Evolutionary conservation across 345 rosid genomes (phyloP), one percentile per base, ranked within the genome.

Genomic region (Salix purpurea): DNA sequence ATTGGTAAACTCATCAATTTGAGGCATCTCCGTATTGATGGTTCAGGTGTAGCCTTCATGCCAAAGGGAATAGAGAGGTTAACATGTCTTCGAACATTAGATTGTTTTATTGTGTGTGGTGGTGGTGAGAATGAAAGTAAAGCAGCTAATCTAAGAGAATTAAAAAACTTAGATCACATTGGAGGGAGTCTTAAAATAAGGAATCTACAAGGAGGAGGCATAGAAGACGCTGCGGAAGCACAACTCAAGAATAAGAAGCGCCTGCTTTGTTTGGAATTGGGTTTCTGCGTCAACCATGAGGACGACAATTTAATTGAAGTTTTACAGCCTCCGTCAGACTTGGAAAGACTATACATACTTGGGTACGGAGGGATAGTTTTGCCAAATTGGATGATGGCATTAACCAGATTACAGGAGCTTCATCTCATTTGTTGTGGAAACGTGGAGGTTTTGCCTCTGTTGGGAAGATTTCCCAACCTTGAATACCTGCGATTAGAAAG

Each of bases 31-130:
- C 1, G 5, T 2, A 39, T 44, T 0, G 0, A 3, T 24, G 11
- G 2, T 42, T 5, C n/a, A 7, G 1, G 11, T 0, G 0, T 79
- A 6, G 48, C 56, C 12, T 26, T 6, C 56, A 42, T 79, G 56
- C 78, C 82, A 24, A 50, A 36, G 50, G 82, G 82, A 36, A 46
- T 79, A 3, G 71, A 13, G 44, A 69, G 32, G 24, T 34, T 79
- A 74, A 48, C 23, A 15, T 15, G 19, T 64, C 78, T 79, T 11
- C 52, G 64, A 15, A 61, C 75, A 9, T 14, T 79, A 8, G 26
- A 9, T 2, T 0, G 10, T 0, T 68, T 73, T 34, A 34, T 34
- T 0, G 36, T 34, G 36, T 34, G 44, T 40, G 44, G 14, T 40
- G 4, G 1, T 40, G 44, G 14, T 40, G 44, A 40, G 44, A 40